Conservation (phyloP, 257 asterid species). For the Ilex asprella region DNA sequence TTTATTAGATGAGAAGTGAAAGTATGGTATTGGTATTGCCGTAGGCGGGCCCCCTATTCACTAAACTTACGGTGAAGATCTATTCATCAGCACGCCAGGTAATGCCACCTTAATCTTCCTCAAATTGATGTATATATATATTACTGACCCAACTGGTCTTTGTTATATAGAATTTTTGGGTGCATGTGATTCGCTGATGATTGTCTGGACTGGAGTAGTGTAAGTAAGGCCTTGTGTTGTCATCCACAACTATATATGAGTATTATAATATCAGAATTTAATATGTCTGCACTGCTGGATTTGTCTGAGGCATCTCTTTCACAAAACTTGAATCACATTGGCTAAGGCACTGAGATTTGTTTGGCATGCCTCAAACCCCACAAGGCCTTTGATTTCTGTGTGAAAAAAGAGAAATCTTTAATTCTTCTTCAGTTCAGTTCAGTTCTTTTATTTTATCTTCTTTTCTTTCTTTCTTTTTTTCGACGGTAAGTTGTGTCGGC, state of each 20-base stretch:
- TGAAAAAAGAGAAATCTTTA: conserved; percentile 23
- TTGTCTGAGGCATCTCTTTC: conserved; percentile 67
- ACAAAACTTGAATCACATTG: conserved; percentile 41
- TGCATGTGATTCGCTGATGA: conserved; percentile 54
- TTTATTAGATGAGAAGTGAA: conserved; percentile 6
- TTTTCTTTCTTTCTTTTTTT: not conserved
- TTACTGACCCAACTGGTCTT: conserved; percentile 5
- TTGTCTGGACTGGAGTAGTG: conserved; percentile 18
- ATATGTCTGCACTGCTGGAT: conserved; percentile 39
- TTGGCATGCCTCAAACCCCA: conserved; percentile 20
- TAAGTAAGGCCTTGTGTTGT: conserved; percentile 14
- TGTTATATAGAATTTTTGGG: conserved; percentile 16
- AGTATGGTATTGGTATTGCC: too few species aligned
- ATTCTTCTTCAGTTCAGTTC: conserved; percentile 24
- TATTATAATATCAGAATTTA: conserved; percentile 6
- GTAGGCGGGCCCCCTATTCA: conserved; percentile 17
- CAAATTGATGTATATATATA: not conserved
- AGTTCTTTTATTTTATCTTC: conserved; percentile 15
- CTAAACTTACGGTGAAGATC: conserved; percentile 47
- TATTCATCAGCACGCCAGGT: conserved; percentile 35
- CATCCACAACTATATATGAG: conserved; percentile 30
- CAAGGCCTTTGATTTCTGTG: conserved; percentile 59
- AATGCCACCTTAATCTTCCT: conserved; percentile 12
- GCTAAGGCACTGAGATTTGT: conserved; percentile 67
- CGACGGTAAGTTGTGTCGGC: too few species aligned